Evolutionary conservation across 192 early-diverging fungal genomes (phyloP), one percentile per base, ranked within the genome.

Genomic region (Diversispora epigaea): DNA sequence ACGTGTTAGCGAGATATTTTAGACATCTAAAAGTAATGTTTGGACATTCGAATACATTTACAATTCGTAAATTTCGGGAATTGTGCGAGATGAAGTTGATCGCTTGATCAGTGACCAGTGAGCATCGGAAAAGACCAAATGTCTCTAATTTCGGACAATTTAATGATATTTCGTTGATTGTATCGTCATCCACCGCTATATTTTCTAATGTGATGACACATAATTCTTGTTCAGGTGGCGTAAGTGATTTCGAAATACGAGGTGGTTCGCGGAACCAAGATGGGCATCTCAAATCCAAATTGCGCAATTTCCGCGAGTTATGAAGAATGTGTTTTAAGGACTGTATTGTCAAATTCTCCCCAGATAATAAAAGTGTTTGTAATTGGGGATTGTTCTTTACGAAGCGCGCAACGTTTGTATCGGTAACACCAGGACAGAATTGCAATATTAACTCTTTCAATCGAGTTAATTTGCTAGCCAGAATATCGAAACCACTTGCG

Each of bases 71-170:
- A 57, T 71, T 17, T 43, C 22, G 12, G 3, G 32, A 19, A 57
- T 71, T 40, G 17, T 71, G n/a, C 10, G 70, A n/a, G 19, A 71
- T 58, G 15, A 12, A 43, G 6, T 58, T 39, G 40, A 71, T 58
- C 10, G 55, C 41, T 14, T 40, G n/a, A 41, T 71, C 40, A 0
- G 70, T 71, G 0, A 60, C 55, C 41, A 25, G 41, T 12, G 70
- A 21, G 5, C 55, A 71, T 22, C 17, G 10, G 12, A 55, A 71
- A 40, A 71, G 56, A n/a, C 70, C 70, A 44, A 71, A 58, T 71
- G 4, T 71, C 25, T 71, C 70, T 11, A 71, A 43, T 15, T 44
- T 52, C 41, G 40, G 56, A 40, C 70, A 71, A 43, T 40, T 40
- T 3, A n/a, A 21, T 4, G 70, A n/a, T 11, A 71, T 21, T 7